Percentiles rank a stretch among this genome's conserved stretches.
These are phyloP conservation scores for Suillus sp. DNA, from an alignment of 768 basidiomycete genomes.

Conservation along the genomic window DNA sequence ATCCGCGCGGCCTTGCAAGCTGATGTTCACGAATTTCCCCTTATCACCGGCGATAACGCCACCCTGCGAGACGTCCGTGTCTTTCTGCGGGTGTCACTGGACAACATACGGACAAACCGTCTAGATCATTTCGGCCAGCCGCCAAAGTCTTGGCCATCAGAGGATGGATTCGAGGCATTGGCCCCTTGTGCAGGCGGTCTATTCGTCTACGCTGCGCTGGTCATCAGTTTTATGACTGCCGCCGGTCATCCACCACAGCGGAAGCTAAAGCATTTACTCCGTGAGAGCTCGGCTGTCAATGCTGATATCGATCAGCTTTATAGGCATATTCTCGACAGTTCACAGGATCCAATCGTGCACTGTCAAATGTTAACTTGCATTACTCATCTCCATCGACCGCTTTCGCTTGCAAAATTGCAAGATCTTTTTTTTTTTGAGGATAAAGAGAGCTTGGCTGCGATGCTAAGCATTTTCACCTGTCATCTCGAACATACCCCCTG, in stretches of 20 bases:
- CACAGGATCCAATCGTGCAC: background rate
- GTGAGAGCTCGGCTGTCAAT: background rate
- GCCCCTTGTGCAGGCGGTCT: background rate
- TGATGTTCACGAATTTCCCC: too few species aligned
- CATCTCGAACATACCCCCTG: too few species aligned
- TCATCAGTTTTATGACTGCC: conserved; percentile 19
- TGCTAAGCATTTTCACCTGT: background rate
- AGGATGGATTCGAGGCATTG: conserved; percentile 18
- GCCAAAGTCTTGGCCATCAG: conserved; percentile 20
- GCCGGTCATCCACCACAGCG: background rate
- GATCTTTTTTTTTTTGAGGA: background rate
- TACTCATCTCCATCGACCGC: background rate
- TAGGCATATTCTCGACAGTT: background rate
- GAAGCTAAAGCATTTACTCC: background rate
- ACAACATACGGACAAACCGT: conserved; percentile 14
- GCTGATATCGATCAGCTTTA: background rate
- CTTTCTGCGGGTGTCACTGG: conserved; percentile 19
- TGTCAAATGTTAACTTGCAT: background rate
- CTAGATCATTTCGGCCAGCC: conserved; percentile 3
- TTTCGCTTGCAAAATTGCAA: background rate
- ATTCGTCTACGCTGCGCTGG: conserved; percentile 20
- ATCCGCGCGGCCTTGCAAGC: background rate
- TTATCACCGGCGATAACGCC: conserved; percentile 8
- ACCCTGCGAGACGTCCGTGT: conserved; percentile 18
- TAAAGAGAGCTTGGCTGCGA: background rate